These are phyloP conservation scores for Neurospora sublineolata DNA, from an alignment of 495 filamentous ascomycete genomes.

Conservation along the genomic window DNA sequence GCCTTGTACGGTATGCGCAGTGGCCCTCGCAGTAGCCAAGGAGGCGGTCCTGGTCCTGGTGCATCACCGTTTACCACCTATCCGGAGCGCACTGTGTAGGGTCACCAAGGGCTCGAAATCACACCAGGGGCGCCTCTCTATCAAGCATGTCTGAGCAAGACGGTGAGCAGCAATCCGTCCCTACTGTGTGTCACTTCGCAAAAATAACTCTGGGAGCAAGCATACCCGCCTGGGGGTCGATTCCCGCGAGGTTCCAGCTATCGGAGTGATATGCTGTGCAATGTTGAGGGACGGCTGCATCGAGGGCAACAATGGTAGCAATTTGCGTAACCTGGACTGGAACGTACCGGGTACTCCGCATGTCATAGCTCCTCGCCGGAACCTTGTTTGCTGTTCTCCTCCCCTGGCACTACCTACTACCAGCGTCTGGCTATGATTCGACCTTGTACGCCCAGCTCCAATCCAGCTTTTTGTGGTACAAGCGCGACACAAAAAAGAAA, in stretches of 20 bases:
- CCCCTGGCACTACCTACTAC: background rate
- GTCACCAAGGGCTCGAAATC: background rate
- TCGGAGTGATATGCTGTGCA: background rate
- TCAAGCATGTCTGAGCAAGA: background rate
- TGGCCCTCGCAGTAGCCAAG: background rate
- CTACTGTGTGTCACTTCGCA: background rate
- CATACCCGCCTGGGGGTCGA: background rate
- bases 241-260: background rate
- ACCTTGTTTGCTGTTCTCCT: background rate
- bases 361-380: background rate
- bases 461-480: background rate
- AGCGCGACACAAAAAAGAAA: background rate
- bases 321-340: background rate
- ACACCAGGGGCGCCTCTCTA: background rate
- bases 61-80: background rate
- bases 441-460: background rate
- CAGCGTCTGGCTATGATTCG: conserved; percentile 1
- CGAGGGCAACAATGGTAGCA: background rate
- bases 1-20: background rate
- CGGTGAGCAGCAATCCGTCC: background rate
- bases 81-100: background rate
- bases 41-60: background rate
- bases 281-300: background rate
- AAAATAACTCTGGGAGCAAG: background rate
- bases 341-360: background rate